Conservation (phyloP, 352 stramenopile genomes). For the Lagenidium sp. region DNA sequence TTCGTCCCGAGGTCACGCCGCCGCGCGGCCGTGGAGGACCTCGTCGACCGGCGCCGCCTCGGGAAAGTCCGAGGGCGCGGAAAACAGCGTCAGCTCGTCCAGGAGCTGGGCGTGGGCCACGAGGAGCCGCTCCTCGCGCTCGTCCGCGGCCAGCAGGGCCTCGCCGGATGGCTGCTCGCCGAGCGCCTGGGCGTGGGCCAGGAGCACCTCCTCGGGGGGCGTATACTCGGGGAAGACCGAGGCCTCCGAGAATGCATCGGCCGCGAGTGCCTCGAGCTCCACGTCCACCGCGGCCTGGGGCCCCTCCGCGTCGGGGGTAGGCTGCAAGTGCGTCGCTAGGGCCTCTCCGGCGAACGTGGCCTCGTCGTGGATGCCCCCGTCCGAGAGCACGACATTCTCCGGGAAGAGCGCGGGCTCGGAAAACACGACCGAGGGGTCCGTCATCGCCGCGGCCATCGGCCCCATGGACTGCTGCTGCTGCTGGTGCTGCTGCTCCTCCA, state of each 20-base stretch:
- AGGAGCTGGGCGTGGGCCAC: conserved; percentile 29
- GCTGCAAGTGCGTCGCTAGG: conserved; percentile 3
- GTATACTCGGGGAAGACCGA: conserved; percentile 63
- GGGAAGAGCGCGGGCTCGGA: conserved; percentile 25
- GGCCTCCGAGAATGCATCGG: conserved; percentile 43
- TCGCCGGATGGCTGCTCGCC: conserved; percentile 4
- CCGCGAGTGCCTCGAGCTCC: conserved; percentile 38
- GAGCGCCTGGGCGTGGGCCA: conserved; percentile 27
- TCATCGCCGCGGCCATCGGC: too few relatives aligned
- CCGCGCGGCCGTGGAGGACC: conserved; percentile 22
- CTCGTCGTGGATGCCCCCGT: conserved; percentile 23
- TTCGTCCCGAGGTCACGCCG: too few relatives aligned
- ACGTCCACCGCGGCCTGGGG: conserved; percentile 11
- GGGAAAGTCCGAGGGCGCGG: conserved; percentile 53
- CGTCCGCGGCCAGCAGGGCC: conserved; percentile 1
- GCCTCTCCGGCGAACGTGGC: conserved; percentile 10
- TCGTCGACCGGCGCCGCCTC: conserved; percentile 46
- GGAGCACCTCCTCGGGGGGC: conserved; percentile 37
- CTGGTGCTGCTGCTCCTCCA: conserved; percentile 10
- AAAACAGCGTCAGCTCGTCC: conserved; percentile 36
- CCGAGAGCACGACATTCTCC: conserved; percentile 16
- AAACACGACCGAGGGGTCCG: too few relatives aligned
- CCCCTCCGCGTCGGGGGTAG: conserved; percentile 8
- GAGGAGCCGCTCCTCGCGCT: conserved; percentile 14
- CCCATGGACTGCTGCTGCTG: not conserved